phyloP scores from a whole-genome alignment of 179 eudicot genomes.

The Spinacia oleracea region DNA sequence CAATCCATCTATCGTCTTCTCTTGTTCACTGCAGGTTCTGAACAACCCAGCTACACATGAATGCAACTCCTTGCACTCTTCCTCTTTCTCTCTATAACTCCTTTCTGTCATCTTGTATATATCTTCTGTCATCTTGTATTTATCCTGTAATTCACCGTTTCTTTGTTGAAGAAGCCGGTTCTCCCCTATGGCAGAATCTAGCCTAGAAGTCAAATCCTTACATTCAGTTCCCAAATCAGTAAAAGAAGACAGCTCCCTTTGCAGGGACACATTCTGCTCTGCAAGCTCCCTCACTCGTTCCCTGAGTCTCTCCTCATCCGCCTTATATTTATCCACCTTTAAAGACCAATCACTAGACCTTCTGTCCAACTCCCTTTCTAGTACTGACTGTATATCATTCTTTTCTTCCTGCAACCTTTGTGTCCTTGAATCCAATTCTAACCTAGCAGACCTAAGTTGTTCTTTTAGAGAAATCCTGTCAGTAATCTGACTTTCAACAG shows the following conservation, averaged over 20 bases:
- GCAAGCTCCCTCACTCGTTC: slow-evolving; percentile 91
- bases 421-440: slow-evolving; percentile 46
- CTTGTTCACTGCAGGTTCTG: slow-evolving; percentile 79
- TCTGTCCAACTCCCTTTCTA: slow-evolving; percentile 86
- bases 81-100: slow-evolving; percentile 60
- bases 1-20: slow-evolving; percentile 78
- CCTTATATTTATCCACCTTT: slow-evolving; percentile 70
- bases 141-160: slow-evolving; percentile 52
- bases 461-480: slow-evolving; percentile 56
- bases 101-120: slow-evolving; percentile 48
- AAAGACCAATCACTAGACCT: slow-evolving; percentile 89
- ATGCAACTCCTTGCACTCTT: slow-evolving; percentile 82
- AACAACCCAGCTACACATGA: slow-evolving; percentile 50
- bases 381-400: slow-evolving; percentile 53
- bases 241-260: slow-evolving; percentile 75
- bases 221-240: slow-evolving; percentile 55
- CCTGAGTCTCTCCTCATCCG: slow-evolving; percentile 85
- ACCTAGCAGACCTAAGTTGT: slow-evolving; percentile 37
- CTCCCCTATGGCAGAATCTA: slow-evolving; percentile 61
- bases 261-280: slow-evolving; percentile 88
- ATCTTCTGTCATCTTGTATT: slow-evolving; percentile 56
- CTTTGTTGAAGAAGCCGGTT: slow-evolving; percentile 52
- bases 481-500: slow-evolving; percentile 43
- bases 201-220: slow-evolving; percentile 46
- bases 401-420: slow-evolving; percentile 74